Conservation (phyloP, 805 yeast species). For the Barnettozyma salicaria region DNA sequence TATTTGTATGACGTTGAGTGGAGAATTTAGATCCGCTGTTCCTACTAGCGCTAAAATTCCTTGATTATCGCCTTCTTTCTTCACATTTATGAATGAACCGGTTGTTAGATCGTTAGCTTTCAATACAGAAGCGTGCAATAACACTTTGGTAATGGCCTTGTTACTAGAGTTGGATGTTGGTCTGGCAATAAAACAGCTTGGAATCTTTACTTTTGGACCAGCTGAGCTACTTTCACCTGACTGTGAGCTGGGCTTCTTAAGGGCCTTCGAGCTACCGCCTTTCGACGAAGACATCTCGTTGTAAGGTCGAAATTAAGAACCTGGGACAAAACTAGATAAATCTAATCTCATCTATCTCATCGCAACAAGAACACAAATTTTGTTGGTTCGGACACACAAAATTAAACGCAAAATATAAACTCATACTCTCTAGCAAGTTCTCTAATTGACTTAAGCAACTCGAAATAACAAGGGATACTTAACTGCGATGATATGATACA, state of each 20-base stretch:
- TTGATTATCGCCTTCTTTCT: conserved; percentile 37
- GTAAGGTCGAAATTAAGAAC: too few relatives aligned
- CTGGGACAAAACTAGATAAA: too few relatives aligned
- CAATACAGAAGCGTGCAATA: conserved; percentile 39
- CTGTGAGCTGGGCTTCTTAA: conserved; percentile 25
- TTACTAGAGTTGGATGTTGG: conserved; percentile 28
- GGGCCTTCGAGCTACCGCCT: conserved; percentile 23
- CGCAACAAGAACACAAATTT: too few relatives aligned
- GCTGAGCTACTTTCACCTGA: conserved; percentile 16
- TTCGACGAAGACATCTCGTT: conserved; percentile 6
- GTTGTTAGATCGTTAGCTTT: conserved; percentile 39
- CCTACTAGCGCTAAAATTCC: conserved; percentile 42
- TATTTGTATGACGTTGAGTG: conserved; percentile 39
- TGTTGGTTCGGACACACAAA: too few relatives aligned
- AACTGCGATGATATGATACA: too few relatives aligned
- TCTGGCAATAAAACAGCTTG: conserved; percentile 34
- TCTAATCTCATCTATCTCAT: too few relatives aligned
- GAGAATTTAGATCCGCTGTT: conserved; percentile 30
- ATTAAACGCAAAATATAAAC: too few relatives aligned
- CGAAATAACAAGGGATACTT: too few relatives aligned
- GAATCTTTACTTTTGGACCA: conserved; percentile 30
- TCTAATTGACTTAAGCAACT: too few relatives aligned
- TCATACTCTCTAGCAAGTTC: too few relatives aligned
- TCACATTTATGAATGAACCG: conserved; percentile 42
- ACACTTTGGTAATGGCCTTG: conserved; percentile 34